Conservation (phyloP, 2,329 filamentous ascomycete genomes). For the Pestalotiopsis sp. region DNA sequence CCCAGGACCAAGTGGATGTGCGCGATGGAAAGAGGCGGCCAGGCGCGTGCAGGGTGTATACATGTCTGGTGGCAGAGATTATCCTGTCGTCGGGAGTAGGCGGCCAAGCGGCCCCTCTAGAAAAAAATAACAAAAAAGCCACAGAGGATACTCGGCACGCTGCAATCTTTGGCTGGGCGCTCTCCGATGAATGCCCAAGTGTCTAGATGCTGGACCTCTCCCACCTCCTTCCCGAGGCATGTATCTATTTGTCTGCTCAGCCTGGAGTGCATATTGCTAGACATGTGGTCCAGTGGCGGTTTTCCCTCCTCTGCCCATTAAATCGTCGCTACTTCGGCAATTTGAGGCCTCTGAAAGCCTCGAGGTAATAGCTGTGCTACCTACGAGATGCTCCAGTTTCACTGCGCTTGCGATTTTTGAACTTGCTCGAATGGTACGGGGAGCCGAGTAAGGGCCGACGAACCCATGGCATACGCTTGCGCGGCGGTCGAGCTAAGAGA, state of each 20-base stretch:
- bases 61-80: neutral
- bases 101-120: neutral
- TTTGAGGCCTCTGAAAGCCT: too few relatives aligned
- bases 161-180: neutral
- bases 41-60: neutral
- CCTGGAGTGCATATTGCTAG: neutral
- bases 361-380: too few relatives aligned
- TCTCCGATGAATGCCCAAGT: neutral
- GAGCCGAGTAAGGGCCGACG: constrained; percentile 8
- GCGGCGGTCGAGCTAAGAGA: constrained; percentile 4
- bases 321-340: too few relatives aligned
- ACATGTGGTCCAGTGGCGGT: neutral
- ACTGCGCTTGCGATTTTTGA: neutral
- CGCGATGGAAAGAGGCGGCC: neutral
- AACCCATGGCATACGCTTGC: constrained; percentile 9
- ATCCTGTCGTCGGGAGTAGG: neutral
- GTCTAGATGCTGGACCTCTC: neutral
- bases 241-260: neutral
- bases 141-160: neutral
- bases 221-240: neutral
- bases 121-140: neutral
- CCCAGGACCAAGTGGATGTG: neutral
- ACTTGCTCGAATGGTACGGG: neutral
- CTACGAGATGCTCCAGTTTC: neutral
- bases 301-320: too few relatives aligned